Conservation (phyloP, 768 basidiomycete genomes). For the Favolaschia claudopus region DNA sequence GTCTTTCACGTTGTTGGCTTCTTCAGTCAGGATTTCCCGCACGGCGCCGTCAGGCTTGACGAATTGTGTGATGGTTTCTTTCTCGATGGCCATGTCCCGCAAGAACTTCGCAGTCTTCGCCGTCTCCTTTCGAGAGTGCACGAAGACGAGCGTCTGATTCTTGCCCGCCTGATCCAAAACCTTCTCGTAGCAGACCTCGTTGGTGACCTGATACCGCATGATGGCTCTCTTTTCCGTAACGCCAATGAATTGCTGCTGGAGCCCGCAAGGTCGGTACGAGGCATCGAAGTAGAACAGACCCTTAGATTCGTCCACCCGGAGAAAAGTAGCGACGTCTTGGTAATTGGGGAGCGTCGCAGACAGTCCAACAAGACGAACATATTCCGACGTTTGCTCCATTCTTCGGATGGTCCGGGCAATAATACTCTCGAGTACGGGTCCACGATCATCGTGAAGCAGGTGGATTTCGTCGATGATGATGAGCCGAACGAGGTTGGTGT, state of each 20-base stretch:
- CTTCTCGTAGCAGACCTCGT: conserved; percentile 99
- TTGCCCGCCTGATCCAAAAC: conserved; percentile 89
- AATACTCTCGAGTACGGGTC: conserved; percentile 93
- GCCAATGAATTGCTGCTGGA: conserved; percentile 97
- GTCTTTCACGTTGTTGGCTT: conserved; percentile 85
- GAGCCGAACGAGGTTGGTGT: conserved; percentile 95
- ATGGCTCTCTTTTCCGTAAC: conserved; percentile 99
- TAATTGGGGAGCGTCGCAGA: conserved; percentile 99
- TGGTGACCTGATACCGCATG: conserved; percentile 97
- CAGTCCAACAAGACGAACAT: conserved; percentile 92
- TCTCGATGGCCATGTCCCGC: conserved; percentile 94
- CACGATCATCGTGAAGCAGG: conserved; percentile 95
- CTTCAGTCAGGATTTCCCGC: conserved; percentile 87
- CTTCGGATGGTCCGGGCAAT: conserved; percentile 88
- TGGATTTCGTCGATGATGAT: conserved; percentile 99
- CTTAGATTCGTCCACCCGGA: conserved; percentile 90
- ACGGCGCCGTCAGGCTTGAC: conserved; percentile 93
- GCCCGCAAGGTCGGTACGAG: conserved; percentile 90
- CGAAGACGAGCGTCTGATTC: conserved; percentile 95
- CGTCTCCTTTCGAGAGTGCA: conserved; percentile 98
- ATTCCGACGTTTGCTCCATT: conserved; percentile 94
- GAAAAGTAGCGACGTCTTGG: conserved; percentile 96
- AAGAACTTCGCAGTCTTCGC: conserved; percentile 96
- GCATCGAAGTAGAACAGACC: conserved; percentile 98
- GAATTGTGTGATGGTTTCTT: conserved; percentile 95